Base-by-base conservation (phyloP, 108 stramenopile species). In the Nitzschia sp. region DNA sequence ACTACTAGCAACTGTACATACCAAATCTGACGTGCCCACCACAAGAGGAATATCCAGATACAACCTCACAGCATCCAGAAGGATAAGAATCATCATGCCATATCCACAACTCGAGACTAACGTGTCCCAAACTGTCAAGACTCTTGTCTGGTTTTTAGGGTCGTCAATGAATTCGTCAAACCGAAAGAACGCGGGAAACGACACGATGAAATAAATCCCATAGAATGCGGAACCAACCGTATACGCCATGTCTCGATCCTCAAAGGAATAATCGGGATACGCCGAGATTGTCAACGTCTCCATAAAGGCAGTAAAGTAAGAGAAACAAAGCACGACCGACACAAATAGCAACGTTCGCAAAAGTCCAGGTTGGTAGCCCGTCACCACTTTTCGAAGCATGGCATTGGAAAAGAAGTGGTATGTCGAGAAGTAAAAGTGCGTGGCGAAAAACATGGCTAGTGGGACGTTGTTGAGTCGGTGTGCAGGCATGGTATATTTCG, bases 121-220 rank as follows among this genome's bases (percentile, higher is more conserved):
- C 0, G 92, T 83, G 55, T 93, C 92, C 83, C 84, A 86, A 9
- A 88, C 33, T 5, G 88, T 74, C 23, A 90, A 47, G 28, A 38
- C 48, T 59, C 30, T 58, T 36, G 68, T 34, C 36, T 52, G 58
- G 21, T 60, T 47, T 11, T 50, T 53, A 17, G 59, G 28, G 22
- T 60, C 23, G 60, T 80, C 92, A 22, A 91, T 68, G 19, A 88
- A 53, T 1, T 68, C 60, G 75, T 95, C 89, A 77, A 95, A 87
- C 34, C 57, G 56, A 56, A 80, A 96, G 81, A 97, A 97, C 58
- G 93, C 94, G 2, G 98, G 96, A 63, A 90, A 99, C 58, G 88
- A 90, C 45, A 98, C 97, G n/a, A 99, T 61, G 61, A 99, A 99
- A 69, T 99, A 99, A 36, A 98, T 98, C 3, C 97, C 97, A 68